These are phyloP conservation scores for Spiraea crenata DNA, from an alignment of 331 rosid genomes.

Conservation along the genomic window DNA sequence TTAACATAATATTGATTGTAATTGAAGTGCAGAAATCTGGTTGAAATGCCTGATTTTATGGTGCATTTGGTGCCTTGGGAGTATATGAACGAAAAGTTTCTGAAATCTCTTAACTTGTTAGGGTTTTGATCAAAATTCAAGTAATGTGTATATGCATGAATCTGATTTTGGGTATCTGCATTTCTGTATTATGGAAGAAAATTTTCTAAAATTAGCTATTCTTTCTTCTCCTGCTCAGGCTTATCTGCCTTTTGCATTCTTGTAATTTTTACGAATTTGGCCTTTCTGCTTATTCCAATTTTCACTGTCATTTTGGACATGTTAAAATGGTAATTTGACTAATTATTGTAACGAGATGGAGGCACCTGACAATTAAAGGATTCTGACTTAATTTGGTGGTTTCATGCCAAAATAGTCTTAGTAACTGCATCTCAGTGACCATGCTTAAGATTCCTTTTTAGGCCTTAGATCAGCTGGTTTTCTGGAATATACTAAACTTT, in stretches of 20 bases:
- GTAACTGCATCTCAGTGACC: slow-evolving; percentile 22
- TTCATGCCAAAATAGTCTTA: background rate
- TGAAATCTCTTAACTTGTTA: background rate
- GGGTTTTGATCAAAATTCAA: background rate
- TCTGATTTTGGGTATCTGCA: background rate
- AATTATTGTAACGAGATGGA: slow-evolving; percentile 19
- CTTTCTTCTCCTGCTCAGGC: background rate
- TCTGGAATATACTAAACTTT: slow-evolving; percentile 27
- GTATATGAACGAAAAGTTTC: background rate
- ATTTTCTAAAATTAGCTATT: background rate
- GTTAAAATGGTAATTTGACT: background rate
- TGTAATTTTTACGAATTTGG: background rate
- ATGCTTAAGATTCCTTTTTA: slow-evolving; percentile 17
- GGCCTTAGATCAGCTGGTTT: slow-evolving; percentile 14
- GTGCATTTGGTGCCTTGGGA: slow-evolving; percentile 5
- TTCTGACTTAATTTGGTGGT: slow-evolving; percentile 16
- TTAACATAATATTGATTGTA: background rate
- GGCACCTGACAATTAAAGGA: slow-evolving; percentile 14
- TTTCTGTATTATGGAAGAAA: background rate
- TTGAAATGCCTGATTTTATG: background rate
- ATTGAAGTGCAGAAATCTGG: background rate
- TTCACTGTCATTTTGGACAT: background rate
- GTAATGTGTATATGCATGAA: background rate
- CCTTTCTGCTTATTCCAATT: background rate
- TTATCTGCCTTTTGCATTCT: background rate